These are phyloP conservation scores for Suhomyces atakaporum DNA, from an alignment of 1,139 yeast species.

Conservation along the genomic window DNA sequence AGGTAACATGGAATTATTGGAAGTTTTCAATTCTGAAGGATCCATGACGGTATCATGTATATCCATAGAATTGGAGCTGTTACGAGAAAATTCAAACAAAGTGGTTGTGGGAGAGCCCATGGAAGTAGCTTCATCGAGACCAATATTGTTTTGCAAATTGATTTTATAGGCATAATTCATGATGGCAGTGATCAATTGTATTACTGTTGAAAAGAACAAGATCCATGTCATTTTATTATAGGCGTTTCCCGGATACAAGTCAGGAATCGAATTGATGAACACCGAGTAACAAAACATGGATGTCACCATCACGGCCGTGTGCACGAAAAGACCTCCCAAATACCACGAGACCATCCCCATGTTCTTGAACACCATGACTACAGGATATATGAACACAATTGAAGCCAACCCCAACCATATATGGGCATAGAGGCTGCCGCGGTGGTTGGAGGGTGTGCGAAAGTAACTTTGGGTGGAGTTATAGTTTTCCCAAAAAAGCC, in stretches of 20 bases:
- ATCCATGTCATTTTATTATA: constrained; percentile 68
- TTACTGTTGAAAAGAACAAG: constrained; percentile 51
- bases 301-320: constrained; percentile 46
- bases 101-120: constrained; percentile 40
- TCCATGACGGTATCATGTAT: too few species aligned
- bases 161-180: constrained; percentile 22
- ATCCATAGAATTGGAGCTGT: constrained; percentile 17
- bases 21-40: constrained; percentile 19
- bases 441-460: constrained; percentile 52
- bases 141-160: constrained; percentile 17
- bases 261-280: constrained; percentile 62
- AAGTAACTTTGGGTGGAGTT: constrained; percentile 74
- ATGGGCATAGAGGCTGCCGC: constrained; percentile 61
- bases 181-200: constrained; percentile 57
- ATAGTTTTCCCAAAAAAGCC: constrained; percentile 75
- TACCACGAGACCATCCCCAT: constrained; percentile 55
- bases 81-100: constrained; percentile 33
- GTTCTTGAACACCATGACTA: constrained; percentile 64
- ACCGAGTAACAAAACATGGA: constrained; percentile 62
- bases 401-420: constrained; percentile 46
- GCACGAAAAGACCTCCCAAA: constrained; percentile 55
- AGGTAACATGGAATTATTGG: constrained; percentile 18
- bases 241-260: constrained; percentile 74
- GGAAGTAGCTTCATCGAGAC: constrained; percentile 9
- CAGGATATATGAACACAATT: constrained; percentile 66